Evolutionary conservation across 352 stramenopile genomes (phyloP).

Genomic region (Globisporangium rhizosaccharum): DNA sequence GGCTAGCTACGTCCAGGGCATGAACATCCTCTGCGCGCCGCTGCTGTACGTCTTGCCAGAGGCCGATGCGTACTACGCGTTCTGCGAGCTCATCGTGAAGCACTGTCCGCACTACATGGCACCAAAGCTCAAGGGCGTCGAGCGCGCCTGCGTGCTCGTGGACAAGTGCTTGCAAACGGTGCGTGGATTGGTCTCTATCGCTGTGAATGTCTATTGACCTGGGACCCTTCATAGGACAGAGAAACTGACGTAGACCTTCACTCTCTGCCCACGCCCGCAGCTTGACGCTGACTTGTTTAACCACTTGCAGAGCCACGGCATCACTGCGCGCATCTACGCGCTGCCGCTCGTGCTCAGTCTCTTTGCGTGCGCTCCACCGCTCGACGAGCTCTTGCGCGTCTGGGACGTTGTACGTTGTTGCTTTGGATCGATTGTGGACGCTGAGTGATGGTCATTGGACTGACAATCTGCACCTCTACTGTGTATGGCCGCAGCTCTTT

Average conservation of each 20-base stretch:
- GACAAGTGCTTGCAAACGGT: conserved; percentile 79
- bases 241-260: not conserved
- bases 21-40: conserved; percentile 89
- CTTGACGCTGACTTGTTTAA: conserved; percentile 78
- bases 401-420: conserved; percentile 81
- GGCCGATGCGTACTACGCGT: conserved; percentile 88
- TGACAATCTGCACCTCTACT: not conserved
- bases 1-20: conserved; percentile 88
- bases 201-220: not conserved
- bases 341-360: conserved; percentile 86
- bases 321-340: conserved; percentile 83
- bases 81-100: conserved; percentile 79
- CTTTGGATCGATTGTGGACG: not conserved
- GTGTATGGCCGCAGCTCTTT: conserved; percentile 54
- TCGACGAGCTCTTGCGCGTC: conserved; percentile 84
- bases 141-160: conserved; percentile 75
- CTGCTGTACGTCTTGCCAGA: conserved; percentile 92
- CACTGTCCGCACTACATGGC: conserved; percentile 91
- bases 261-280: conserved; percentile 4
- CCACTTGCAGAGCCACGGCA: conserved; percentile 67
- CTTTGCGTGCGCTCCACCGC: conserved; percentile 86
- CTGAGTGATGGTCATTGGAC: not conserved
- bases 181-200: not conserved
- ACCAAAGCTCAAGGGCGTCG: conserved; percentile 76
- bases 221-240: not conserved